Conservation (phyloP, 352 stramenopile species). For the Phytophthora ohioensis region DNA sequence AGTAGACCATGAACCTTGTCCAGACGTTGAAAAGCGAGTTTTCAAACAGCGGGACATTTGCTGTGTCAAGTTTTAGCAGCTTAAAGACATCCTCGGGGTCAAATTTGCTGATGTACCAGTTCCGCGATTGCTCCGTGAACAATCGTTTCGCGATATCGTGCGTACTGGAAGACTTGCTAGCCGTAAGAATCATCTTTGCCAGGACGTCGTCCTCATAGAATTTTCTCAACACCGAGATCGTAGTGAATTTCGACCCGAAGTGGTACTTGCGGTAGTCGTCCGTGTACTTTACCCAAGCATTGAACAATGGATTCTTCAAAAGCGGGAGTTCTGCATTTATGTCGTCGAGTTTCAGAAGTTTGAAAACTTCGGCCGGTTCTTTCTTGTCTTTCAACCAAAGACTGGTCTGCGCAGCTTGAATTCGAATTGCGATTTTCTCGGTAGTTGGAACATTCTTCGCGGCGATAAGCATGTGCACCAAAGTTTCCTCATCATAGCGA, state of each 20-base stretch:
- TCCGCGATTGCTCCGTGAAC: not conserved
- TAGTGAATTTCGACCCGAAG: conserved; percentile 13
- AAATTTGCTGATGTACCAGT: not conserved
- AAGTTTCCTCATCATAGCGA: not conserved
- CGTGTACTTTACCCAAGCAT: conserved; percentile 21
- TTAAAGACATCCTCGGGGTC: not conserved
- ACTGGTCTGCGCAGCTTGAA: conserved; percentile 17
- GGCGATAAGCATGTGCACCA: conserved; percentile 14
- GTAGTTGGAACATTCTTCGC: conserved; percentile 8
- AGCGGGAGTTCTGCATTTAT: not conserved
- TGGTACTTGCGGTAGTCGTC: conserved; percentile 14
- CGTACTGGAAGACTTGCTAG: conserved; percentile 1
- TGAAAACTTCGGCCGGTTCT: conserved; percentile 12
- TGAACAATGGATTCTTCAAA: conserved; percentile 8
- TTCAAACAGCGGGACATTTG: conserved; percentile 5
- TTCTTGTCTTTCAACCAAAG: conserved; percentile 5
- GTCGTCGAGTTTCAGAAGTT: conserved; percentile 14
- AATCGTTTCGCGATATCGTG: not conserved
- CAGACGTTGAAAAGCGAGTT: conserved; percentile 4
- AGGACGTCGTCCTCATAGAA: conserved; percentile 11
- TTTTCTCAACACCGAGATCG: conserved; percentile 1
- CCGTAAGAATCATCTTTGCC: conserved; percentile 10
- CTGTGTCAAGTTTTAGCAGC: conserved; percentile 11
- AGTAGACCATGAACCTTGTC: conserved; percentile 14
- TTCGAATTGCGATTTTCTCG: conserved; percentile 2